phyloP scores from a whole-genome alignment of 495 filamentous ascomycete species.

The Parmelia sp. region DNA sequence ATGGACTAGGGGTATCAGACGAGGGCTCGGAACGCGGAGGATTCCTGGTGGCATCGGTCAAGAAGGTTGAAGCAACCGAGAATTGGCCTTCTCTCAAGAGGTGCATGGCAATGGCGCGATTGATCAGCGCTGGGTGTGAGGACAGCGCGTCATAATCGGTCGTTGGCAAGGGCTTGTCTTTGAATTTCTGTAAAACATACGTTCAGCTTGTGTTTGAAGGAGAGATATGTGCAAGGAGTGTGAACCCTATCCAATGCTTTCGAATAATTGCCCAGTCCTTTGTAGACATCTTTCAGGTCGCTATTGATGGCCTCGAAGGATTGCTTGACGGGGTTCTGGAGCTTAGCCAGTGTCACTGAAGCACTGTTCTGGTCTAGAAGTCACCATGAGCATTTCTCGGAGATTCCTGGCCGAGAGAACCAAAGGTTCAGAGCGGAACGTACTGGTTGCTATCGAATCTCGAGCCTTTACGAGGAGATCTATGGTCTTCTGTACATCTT shows the following conservation, averaged over 20 bases:
- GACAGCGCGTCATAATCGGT: slow-evolving; percentile 78
- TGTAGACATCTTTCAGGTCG: slow-evolving; percentile 71
- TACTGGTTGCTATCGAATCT: slow-evolving; percentile 62
- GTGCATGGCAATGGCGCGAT: slow-evolving; percentile 94
- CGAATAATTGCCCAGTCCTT: slow-evolving; percentile 68
- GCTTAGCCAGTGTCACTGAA: slow-evolving; percentile 65
- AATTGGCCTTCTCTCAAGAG: slow-evolving; percentile 92
- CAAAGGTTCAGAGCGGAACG: slow-evolving; percentile 12
- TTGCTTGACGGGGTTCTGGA: slow-evolving; percentile 73
- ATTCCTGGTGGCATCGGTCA: slow-evolving; percentile 52
- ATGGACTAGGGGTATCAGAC: slow-evolving; percentile 20
- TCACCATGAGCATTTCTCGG: slow-evolving; percentile 16
- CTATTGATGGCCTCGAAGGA: slow-evolving; percentile 73
- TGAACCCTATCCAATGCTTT: slow-evolving; percentile 76
- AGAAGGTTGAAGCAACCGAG: slow-evolving; percentile 72
- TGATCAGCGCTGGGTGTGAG: slow-evolving; percentile 67
- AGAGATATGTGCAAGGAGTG: not conserved
- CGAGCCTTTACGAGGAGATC: slow-evolving; percentile 66
- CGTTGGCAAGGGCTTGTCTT: slow-evolving; percentile 64
- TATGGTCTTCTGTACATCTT: slow-evolving; percentile 75
- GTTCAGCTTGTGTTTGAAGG: not conserved
- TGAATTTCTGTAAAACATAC: slow-evolving; percentile 51
- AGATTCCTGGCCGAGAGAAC: slow-evolving; percentile 3
- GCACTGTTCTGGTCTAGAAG: slow-evolving; percentile 59
- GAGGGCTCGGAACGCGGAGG: slow-evolving; percentile 1